A percentile compares a stretch with the other conserved stretches of the same genome.
phyloP scores from a whole-genome alignment of 495 filamentous ascomycete genomes.

The Aspergillus sclerotioniger region DNA sequence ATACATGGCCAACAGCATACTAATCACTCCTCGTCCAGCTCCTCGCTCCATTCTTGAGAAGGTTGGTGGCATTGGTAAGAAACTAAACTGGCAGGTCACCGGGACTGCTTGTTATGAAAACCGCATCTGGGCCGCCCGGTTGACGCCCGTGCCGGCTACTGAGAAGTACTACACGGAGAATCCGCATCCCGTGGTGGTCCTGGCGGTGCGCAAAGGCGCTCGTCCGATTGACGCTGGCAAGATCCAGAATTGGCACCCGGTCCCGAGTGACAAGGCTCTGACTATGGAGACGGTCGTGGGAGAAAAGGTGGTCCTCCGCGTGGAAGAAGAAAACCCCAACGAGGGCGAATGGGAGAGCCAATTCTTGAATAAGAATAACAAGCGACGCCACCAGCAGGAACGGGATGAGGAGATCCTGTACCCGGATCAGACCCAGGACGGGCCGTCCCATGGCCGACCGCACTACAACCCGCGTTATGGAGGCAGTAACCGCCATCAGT shows the following conservation, averaged over 20 bases:
- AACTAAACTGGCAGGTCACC: conserved; percentile 78
- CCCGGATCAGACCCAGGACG: conserved; percentile 21
- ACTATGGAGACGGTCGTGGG: conserved; percentile 77
- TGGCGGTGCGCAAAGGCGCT: conserved; percentile 67
- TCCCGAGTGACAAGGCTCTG: conserved; percentile 63
- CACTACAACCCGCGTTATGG: conserved; percentile 22
- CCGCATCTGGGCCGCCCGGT: conserved; percentile 80
- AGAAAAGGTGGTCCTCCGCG: conserved; percentile 77
- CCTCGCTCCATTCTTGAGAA: conserved; percentile 67
- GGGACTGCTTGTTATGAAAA: conserved; percentile 72
- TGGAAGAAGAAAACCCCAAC: conserved; percentile 63
- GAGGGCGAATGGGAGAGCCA: conserved; percentile 59
- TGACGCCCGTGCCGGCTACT: conserved; percentile 66
- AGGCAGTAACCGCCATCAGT: conserved; percentile 27
- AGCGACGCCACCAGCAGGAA: conserved; percentile 36
- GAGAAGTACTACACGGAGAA: conserved; percentile 72
- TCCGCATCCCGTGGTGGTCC: conserved; percentile 67
- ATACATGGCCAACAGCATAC: conserved; percentile 82
- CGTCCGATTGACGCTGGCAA: conserved; percentile 76
- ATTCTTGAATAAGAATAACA: conserved; percentile 54
- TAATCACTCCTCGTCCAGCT: conserved; percentile 77
- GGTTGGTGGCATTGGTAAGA: conserved; percentile 80
- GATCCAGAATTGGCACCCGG: conserved; percentile 81
- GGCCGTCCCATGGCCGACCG: conserved; percentile 10
- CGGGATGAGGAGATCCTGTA: conserved; percentile 33